Evolutionary conservation across 257 asterid species (phyloP).

Genomic region (Solanum corneliomulleri): DNA sequence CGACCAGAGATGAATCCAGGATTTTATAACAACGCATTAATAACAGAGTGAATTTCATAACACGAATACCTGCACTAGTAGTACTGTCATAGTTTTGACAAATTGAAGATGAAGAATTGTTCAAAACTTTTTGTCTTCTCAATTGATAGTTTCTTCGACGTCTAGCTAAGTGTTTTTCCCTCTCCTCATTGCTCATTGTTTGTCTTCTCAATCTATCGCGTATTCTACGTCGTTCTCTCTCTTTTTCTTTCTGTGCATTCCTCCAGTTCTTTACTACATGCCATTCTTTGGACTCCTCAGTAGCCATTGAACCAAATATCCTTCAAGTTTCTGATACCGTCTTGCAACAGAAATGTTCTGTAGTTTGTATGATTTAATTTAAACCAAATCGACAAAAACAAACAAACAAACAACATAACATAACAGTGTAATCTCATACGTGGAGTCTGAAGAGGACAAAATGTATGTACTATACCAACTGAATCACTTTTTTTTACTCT

Average conservation of each 20-base stretch:
- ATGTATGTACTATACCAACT: neutral
- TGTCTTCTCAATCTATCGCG: conserved; percentile 28
- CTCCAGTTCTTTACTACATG: conserved; percentile 2
- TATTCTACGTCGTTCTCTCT: conserved; percentile 26
- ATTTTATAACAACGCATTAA: neutral
- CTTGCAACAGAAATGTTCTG: neutral
- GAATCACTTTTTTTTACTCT: neutral
- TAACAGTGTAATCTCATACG: neutral
- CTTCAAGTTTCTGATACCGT: neutral
- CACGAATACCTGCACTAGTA: neutral
- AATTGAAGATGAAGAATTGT: neutral
- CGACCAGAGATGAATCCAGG: neutral
- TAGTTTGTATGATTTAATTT: neutral
- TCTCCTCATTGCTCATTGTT: conserved; percentile 30
- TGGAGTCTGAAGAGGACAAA: neutral
- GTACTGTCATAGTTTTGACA: neutral
- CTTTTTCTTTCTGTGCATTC: conserved; percentile 16
- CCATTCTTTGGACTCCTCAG: conserved; percentile 15
- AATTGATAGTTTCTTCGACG: conserved; percentile 27
- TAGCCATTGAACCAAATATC: conserved; percentile 6
- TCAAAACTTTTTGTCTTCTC: conserved; percentile 21
- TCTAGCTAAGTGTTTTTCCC: conserved; percentile 31
- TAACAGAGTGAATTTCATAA: neutral
- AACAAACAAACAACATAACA: neutral
- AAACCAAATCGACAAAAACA: neutral